A percentile compares a stretch with the other conserved stretches of the same genome.
Conservation (phyloP, 345 rosid genomes). For the Punica granatum region DNA sequence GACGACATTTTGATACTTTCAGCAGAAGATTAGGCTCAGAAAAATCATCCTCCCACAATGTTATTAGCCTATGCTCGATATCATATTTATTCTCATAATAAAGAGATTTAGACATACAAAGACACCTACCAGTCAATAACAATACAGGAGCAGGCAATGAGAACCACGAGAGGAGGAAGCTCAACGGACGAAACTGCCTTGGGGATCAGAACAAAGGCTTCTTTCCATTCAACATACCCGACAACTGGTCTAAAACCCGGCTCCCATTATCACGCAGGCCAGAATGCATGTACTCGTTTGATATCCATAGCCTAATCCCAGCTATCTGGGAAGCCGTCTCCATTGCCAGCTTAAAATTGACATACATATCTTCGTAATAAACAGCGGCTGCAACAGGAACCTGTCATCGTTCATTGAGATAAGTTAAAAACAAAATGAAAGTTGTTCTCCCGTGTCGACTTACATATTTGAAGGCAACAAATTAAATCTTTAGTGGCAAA, state of each 20-base stretch:
- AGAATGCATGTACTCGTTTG: conserved; percentile 89
- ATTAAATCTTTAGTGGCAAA: conserved; percentile 11
- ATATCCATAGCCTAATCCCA: conserved; percentile 71
- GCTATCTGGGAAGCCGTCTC: conserved; percentile 71
- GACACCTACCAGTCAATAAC: not conserved
- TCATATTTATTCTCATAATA: not conserved
- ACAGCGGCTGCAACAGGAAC: conserved; percentile 90
- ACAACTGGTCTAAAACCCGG: conserved; percentile 65
- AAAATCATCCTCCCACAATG: not conserved
- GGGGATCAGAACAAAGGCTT: conserved; percentile 51
- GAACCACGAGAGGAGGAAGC: not conserved
- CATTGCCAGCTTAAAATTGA: conserved; percentile 68
- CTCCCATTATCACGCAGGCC: conserved; percentile 79
- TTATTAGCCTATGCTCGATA: not conserved
- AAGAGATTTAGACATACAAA: not conserved
- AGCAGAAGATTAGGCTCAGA: too few species aligned
- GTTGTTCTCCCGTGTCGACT: not conserved
- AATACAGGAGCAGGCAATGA: not conserved
- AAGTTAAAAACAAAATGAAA: not conserved
- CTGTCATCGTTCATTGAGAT: conserved; percentile 25
- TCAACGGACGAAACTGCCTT: not conserved
- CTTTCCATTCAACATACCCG: conserved; percentile 80
- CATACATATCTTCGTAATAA: conserved; percentile 82
- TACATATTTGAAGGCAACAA: not conserved
- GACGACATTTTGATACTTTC: too few species aligned